phyloP scores from a whole-genome alignment of 1,284 basidiomycete genomes.

The Sporisorium iseilematis-ciliati region DNA sequence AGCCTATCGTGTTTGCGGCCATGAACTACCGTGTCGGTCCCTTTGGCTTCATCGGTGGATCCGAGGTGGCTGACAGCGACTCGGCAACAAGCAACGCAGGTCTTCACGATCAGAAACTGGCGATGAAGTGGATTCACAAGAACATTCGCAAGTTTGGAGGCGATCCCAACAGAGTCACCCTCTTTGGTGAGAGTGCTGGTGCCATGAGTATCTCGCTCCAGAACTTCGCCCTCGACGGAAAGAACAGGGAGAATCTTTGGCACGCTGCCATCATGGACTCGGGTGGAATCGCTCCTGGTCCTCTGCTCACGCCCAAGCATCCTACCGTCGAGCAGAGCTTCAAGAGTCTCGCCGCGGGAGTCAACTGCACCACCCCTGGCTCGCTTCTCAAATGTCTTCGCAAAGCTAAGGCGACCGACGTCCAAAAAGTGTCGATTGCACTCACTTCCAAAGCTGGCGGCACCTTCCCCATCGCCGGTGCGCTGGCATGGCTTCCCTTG shows the following conservation, averaged over 20 bases:
- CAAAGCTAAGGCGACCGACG: conserved; percentile 23
- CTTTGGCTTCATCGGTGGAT: conserved; percentile 50
- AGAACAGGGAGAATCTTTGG: conserved; percentile 37
- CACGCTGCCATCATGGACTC: conserved; percentile 54
- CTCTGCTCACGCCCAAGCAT: conserved; percentile 34
- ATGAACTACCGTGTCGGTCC: conserved; percentile 53
- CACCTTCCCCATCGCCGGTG: conserved; percentile 26
- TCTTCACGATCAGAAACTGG: conserved; percentile 54
- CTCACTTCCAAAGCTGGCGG: conserved; percentile 21
- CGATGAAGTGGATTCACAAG: conserved; percentile 47
- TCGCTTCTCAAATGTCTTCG: conserved; percentile 34
- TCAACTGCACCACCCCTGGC: conserved; percentile 20
- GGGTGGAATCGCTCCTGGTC: conserved; percentile 37
- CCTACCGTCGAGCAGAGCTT: conserved; percentile 35
- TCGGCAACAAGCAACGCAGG: conserved; percentile 44
- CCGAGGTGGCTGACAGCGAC: conserved; percentile 26
- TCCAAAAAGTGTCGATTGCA: conserved; percentile 16
- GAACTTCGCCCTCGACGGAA: conserved; percentile 41
- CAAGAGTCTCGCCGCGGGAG: conserved; percentile 23
- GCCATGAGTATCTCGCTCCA: conserved; percentile 44
- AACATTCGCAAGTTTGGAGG: conserved; percentile 58
- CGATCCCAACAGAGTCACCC: conserved; percentile 42
- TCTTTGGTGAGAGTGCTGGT: conserved; percentile 54
- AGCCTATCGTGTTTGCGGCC: conserved; percentile 53
- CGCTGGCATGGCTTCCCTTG: conserved; percentile 37